phyloP scores from a whole-genome alignment of 1,139 yeast genomes.

The Yamadazyma conglobata region DNA sequence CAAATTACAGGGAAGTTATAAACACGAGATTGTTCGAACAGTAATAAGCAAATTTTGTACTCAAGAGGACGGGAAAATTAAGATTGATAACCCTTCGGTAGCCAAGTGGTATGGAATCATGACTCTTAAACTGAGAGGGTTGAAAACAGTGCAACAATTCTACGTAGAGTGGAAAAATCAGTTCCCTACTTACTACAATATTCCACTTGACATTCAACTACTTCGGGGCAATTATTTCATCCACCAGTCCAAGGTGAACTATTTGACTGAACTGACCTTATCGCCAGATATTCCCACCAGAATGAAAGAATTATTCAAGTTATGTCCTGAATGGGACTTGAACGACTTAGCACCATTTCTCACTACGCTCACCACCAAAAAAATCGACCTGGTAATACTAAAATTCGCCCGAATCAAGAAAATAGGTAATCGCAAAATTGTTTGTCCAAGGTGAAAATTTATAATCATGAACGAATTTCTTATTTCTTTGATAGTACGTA shows the following conservation, averaged over 20 bases:
- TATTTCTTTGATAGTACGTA: constrained; percentile 16
- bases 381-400: constrained; percentile 67
- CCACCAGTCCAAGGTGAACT: constrained; percentile 48
- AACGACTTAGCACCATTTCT: constrained; percentile 73
- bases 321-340: constrained; percentile 66
- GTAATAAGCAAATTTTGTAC: constrained; percentile 10
- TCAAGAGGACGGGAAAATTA: background rate
- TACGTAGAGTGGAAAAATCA: constrained; percentile 60
- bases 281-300: constrained; percentile 52
- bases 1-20: constrained; percentile 3
- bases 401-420: constrained; percentile 71
- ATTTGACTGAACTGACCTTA: constrained; percentile 46
- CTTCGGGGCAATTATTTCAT: constrained; percentile 55
- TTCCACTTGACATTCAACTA: constrained; percentile 49
- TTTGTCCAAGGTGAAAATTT: constrained; percentile 14
- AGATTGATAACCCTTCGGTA: constrained; percentile 32
- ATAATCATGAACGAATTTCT: constrained; percentile 10
- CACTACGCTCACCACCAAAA: constrained; percentile 47
- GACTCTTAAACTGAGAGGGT: constrained; percentile 37
- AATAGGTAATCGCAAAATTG: constrained; percentile 43
- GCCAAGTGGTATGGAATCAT: constrained; percentile 61
- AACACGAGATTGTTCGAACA: constrained; percentile 5
- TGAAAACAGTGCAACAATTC: constrained; percentile 40
- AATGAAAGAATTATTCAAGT: constrained; percentile 56
- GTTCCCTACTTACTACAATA: constrained; percentile 62